Base-by-base conservation (phyloP, 2,329 filamentous ascomycete genomes). In the Cytospora paraplurivora region DNA sequence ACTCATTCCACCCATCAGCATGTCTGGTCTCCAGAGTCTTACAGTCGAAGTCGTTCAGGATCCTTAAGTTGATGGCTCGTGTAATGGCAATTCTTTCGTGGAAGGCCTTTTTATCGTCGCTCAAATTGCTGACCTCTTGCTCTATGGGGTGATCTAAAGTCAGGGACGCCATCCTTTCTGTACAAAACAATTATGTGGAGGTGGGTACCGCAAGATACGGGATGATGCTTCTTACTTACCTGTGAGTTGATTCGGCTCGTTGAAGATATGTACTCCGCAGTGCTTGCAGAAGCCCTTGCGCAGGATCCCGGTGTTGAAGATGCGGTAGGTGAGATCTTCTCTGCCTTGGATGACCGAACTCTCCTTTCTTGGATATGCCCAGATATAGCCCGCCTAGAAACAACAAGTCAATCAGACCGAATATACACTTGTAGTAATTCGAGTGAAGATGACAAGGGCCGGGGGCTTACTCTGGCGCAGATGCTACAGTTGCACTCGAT, bases 401-500 rank as follows among this genome's bases (percentile, higher is more conserved):
- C 27, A 27, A 2, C 38, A n/a, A 33, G 15, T 63, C 12, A 66
- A 34, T 15, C 44, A 51, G 56, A 44, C 47, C 54, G 12, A 51
- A 55, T 37, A 17, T n/a, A 57, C 33, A 35, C n/a, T 33, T 34
- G 12, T 1, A 21, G 60, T 55, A 27, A 50, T n/a, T 21, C 17
- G 33, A 33, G 2, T 27, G 7, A 35, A 8, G 10, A 41, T 27
- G 27, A 37, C 17, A 37, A 12, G 17, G 7, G 19, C 12, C 17
- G 1, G 15, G 33, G 21, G n/a, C 73, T 69, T 72, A 79, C 78
- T 56, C 78, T 73, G 50, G 71, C 69, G 70, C 81, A 84, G 67
- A 77, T 76, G 69, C 81, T 84, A 75, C 82, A 85, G 70, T 82
- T 81, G 73, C 82, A 84, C 57, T 82, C 78, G 1, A 72, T 32